Base-by-base conservation (phyloP, 225 moss, liverwort and hornwort genomes). In the Marchantia paleacea region DNA sequence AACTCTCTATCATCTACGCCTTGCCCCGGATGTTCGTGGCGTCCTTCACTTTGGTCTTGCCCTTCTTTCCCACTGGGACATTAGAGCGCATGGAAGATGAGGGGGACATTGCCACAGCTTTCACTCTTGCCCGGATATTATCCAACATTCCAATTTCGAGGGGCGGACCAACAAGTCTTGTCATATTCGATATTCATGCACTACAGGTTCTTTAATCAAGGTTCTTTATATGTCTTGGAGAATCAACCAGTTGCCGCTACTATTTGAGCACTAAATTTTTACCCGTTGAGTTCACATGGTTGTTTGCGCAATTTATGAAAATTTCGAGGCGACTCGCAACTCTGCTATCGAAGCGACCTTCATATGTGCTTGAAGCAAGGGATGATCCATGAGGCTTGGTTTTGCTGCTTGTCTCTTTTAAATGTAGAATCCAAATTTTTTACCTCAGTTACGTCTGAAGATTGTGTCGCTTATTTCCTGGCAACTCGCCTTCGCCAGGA, bases 71-170 rank as follows among this genome's bases (percentile, higher is more conserved):
- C 7, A 99, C 97, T 65, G 97, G 97, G 55, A 99, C 97, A 10
- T 87, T 99, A 83, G 97, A 99, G 87, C 93, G 97, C 71, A 99
- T 99, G 97, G 97, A 99, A 78, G 97, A 99, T 39, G 97, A 99
- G 78, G 97, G 97, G 12, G 97, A 99, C 78, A 94, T 99, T 82
- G 97, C 97, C 52, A 99, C 97, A 72, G 97, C 97, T 31, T 99
- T 99, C 82, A 95, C 97, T 0, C 84, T 99, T 0, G 97, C 97
- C 47, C 87, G 95, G 78, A 99, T 99, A 49, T 80, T 99, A 19
- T 95, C 95, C 55, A 94, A 99, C 74, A 99, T 95, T 72, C 97
- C 97, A 65, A 95, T 99, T 50, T 99, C 97, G 26, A 95, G 97
- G 90, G 97, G 97, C 52, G 97, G 97, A 75, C 97, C 97, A 52